Evolutionary conservation across 345 rosid genomes (phyloP).

Genomic region (rapeseed (Brassica napus)): Da-Ae NC_063446.1:66997001-66997500

Average conservation of each 20-base stretch:
- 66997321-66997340: slow-evolving; percentile 46
- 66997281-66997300: slow-evolving; percentile 93
- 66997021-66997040: slow-evolving; percentile 73
- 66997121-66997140: not conserved
- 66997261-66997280: slow-evolving; percentile 88
- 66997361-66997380: not conserved
- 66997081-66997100: slow-evolving; percentile 42
- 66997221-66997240: slow-evolving; percentile 67
- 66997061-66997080: slow-evolving; percentile 73
- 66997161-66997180: slow-evolving; percentile 59
- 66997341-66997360: not conserved
- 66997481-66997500: slow-evolving; percentile 50
- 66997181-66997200: slow-evolving; percentile 53
- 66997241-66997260: slow-evolving; percentile 63
- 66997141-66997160: slow-evolving; percentile 8
- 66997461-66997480: slow-evolving; percentile 78
- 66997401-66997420: slow-evolving; percentile 82
- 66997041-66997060: slow-evolving; percentile 87
- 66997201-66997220: slow-evolving; percentile 43
- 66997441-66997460: slow-evolving; percentile 74
- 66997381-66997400: slow-evolving; percentile 56
- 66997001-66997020: slow-evolving; percentile 84
- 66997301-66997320: slow-evolving; percentile 86
- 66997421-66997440: slow-evolving; percentile 71
- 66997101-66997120: not conserved